Evolutionary conservation across 306 rosid genomes (phyloP).

Genomic region (Glycine latifolia): DNA sequence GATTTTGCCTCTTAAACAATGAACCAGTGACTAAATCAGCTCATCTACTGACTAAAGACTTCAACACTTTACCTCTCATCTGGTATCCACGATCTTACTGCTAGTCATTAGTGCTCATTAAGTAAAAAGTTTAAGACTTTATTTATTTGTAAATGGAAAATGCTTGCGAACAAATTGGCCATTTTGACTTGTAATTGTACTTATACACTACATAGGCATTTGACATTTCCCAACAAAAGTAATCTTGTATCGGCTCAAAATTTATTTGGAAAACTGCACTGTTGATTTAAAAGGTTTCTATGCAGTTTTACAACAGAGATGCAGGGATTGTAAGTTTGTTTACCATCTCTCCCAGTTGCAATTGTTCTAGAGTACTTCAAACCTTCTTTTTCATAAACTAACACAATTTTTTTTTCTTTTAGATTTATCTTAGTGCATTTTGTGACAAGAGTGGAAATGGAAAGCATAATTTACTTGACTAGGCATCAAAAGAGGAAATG

Average conservation of each 20-base stretch:
- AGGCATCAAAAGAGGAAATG: conserved; percentile 2
- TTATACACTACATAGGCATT: neutral
- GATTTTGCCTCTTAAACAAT: conserved; percentile 6
- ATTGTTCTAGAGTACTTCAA: conserved; percentile 9
- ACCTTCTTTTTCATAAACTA: neutral
- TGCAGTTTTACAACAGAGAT: neutral
- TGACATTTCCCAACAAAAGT: conserved; percentile 13
- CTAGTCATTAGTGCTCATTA: neutral
- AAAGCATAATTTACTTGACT: conserved; percentile 11
- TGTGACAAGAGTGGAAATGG: neutral
- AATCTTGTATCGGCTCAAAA: conserved; percentile 12
- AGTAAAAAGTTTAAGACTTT: neutral
- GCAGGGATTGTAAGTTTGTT: neutral
- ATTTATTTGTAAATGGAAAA: neutral
- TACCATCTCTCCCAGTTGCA: neutral
- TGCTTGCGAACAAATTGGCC: neutral
- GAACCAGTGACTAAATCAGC: neutral
- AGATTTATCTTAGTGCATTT: neutral
- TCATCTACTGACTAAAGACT: neutral
- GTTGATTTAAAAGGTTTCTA: conserved; percentile 7
- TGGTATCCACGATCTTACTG: neutral
- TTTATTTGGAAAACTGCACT: neutral
- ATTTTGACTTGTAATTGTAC: conserved; percentile 2
- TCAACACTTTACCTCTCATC: neutral
- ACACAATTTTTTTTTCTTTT: neutral